Evolutionary conservation across 148 eudicot genomes (phyloP).

Genomic region (Vaccinium macrocarpon): DNA sequence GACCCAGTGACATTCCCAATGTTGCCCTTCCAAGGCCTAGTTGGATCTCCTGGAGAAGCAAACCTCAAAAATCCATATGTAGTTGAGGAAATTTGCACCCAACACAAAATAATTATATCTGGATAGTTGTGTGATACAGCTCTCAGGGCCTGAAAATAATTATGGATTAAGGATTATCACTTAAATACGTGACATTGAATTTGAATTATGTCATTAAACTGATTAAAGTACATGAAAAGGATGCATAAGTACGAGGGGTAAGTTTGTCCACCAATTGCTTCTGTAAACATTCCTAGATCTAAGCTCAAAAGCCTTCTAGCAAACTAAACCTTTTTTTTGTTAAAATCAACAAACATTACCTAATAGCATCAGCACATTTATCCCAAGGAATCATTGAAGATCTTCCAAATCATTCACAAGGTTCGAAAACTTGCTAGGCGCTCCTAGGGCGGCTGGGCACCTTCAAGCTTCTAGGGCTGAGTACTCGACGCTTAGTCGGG

Average conservation of each 20-base stretch:
- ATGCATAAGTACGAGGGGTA: not conserved
- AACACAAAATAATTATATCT: slow-evolving; percentile 54
- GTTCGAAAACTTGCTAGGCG: too few relatives aligned
- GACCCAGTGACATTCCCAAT: slow-evolving; percentile 42
- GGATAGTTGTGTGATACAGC: slow-evolving; percentile 95
- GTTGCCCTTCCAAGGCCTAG: slow-evolving; percentile 40
- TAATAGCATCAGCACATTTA: not conserved
- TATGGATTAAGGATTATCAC: slow-evolving; percentile 19
- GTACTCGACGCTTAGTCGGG: too few relatives aligned
- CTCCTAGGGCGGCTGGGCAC: too few relatives aligned
- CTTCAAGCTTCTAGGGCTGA: too few relatives aligned
- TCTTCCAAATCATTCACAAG: not conserved
- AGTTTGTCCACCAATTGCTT: not conserved
- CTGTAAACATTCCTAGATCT: not conserved
- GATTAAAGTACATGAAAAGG: not conserved
- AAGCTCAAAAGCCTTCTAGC: slow-evolving; percentile 3
- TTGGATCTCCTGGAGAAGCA: slow-evolving; percentile 30
- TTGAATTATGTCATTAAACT: not conserved
- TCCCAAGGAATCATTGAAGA: not conserved
- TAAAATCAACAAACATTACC: not conserved
- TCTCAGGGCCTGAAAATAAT: slow-evolving; percentile 76
- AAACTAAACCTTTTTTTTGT: not conserved
- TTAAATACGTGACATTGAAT: not conserved
- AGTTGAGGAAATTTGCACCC: slow-evolving; percentile 63
- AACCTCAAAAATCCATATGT: slow-evolving; percentile 45